These are phyloP conservation scores for Ambrosia hybrid DNA, from an alignment of 140 eudicot species.

Conservation along the genomic window DNA sequence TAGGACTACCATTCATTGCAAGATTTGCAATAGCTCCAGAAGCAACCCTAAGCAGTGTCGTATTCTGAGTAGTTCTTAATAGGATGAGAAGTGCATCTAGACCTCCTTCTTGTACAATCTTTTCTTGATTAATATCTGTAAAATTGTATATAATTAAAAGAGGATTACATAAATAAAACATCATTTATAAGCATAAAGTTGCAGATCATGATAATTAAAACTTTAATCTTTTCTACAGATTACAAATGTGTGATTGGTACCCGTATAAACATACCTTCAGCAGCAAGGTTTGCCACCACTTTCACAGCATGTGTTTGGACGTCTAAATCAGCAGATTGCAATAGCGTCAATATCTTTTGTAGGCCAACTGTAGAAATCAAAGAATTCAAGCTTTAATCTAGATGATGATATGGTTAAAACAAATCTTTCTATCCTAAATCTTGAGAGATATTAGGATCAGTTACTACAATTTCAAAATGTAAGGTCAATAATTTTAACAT, in stretches of 20 bases:
- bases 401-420: constrained; percentile 11
- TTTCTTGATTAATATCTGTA: constrained; percentile 86
- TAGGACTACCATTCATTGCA: constrained; percentile 84
- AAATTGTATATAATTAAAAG: constrained; percentile 11
- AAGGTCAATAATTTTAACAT: background rate
- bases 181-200: background rate
- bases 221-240: background rate
- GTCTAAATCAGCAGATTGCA: constrained; percentile 75
- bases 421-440: constrained; percentile 8
- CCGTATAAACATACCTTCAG: constrained; percentile 66
- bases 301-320: constrained; percentile 94
- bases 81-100: constrained; percentile 85
- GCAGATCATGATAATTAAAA: background rate
- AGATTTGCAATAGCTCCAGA: constrained; percentile 98
- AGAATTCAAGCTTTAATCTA: constrained; percentile 4
- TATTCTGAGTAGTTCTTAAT: constrained; percentile 72
- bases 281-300: constrained; percentile 98
- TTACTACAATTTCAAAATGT: too few species aligned
- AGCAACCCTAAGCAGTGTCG: constrained; percentile 91
- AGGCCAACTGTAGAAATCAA: constrained; percentile 71
- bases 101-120: constrained; percentile 95
- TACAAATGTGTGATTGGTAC: constrained; percentile 11
- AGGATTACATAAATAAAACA: constrained; percentile 11
- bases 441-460: too few species aligned
- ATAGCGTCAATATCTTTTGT: constrained; percentile 72